Evolutionary conservation across 352 stramenopile species (phyloP).

Genomic region (Thraustotheca clavata): DNA sequence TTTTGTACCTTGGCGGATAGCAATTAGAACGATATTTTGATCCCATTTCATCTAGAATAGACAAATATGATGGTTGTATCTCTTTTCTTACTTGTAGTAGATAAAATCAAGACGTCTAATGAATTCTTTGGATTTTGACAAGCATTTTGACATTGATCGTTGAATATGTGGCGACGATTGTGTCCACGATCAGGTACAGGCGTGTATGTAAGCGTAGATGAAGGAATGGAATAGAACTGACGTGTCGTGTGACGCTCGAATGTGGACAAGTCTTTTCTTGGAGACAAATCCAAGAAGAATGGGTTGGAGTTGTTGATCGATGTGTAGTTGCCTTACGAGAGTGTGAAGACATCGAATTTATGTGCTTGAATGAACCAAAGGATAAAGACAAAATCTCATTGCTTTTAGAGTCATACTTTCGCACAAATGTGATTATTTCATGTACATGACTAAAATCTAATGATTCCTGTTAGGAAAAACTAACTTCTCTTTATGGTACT

Average conservation of each 20-base stretch:
- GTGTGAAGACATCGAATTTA: constrained; percentile 36
- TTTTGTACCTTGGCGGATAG: too few relatives aligned
- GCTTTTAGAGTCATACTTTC: constrained; percentile 69
- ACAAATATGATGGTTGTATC: too few relatives aligned
- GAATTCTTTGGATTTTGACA: too few relatives aligned
- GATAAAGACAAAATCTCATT: constrained; percentile 34
- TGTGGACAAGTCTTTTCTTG: constrained; percentile 11
- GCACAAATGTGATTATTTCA: constrained; percentile 49
- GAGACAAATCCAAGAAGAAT: constrained; percentile 26
- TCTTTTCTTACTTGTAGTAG: too few relatives aligned
- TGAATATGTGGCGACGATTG: constrained; percentile 16
- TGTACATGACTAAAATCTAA: too few relatives aligned
- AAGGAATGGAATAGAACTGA: background rate
- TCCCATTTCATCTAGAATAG: too few relatives aligned
- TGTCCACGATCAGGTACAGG: constrained; percentile 8
- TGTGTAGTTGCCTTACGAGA: constrained; percentile 46
- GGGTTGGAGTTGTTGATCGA: constrained; percentile 41
- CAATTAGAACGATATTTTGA: too few relatives aligned
- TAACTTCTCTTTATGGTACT: background rate
- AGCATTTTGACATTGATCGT: too few relatives aligned
- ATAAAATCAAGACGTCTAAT: too few relatives aligned
- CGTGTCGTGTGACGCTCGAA: constrained; percentile 10
- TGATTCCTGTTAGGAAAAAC: constrained; percentile 14
- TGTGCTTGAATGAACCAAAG: constrained; percentile 53
- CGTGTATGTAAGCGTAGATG: background rate